These are phyloP conservation scores for Crithidia mellificae DNA, from an alignment of 208 protist species.

Conservation along the genomic window DNA sequence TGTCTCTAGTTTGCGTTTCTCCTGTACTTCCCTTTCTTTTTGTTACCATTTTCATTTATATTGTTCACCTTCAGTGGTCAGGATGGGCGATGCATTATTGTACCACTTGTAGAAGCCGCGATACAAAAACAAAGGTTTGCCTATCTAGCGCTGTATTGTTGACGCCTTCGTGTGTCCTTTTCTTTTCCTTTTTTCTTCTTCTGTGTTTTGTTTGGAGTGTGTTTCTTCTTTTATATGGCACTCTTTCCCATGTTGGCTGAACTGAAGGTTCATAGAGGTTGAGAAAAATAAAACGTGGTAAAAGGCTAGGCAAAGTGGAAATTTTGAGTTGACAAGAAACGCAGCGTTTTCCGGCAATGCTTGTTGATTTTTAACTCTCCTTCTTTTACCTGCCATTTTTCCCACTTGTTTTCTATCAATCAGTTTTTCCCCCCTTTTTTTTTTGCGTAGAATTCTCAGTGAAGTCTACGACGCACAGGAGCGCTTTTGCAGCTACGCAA, in stretches of 20 bases:
- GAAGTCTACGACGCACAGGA: background rate
- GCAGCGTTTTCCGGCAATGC: no score
- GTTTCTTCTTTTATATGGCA: background rate
- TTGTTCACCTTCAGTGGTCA: background rate
- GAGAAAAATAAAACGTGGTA: no score
- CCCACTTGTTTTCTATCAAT: background rate
- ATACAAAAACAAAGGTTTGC: background rate
- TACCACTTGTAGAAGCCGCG: constrained; percentile 7
- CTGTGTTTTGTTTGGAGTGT: no score
- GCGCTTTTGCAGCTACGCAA: background rate
- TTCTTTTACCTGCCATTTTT: background rate
- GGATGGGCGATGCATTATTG: background rate
- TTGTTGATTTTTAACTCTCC: background rate
- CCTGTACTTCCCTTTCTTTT: constrained; percentile 4
- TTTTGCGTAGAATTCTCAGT: constrained; percentile 4
- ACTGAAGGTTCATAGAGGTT: background rate
- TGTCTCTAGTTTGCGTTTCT: no score
- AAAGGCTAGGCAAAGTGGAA: no score
- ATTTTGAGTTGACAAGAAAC: no score
- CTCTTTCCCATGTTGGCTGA: background rate
- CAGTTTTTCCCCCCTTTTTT: constrained; percentile 9
- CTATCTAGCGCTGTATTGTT: background rate
- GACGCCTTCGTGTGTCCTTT: constrained; percentile 1
- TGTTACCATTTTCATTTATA: constrained; percentile 9
- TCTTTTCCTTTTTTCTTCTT: constrained; percentile 8